Percentiles rank a stretch among this genome's conserved stretches.
Conservation (phyloP, 257 asterid genomes). For the Jasminum sambac region DNA sequence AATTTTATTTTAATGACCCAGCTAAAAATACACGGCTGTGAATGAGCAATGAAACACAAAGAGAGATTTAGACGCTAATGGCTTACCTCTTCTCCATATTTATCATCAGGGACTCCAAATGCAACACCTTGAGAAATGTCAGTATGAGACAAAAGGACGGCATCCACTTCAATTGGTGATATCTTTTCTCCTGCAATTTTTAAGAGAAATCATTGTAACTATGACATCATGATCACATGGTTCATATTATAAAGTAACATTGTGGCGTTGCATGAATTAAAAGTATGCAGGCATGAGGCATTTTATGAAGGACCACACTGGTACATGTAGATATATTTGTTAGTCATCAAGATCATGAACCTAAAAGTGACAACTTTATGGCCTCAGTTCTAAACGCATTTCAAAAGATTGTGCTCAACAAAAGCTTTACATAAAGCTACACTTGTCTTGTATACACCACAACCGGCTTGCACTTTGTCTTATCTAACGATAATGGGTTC, state of each 20-base stretch:
- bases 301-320: not conserved
- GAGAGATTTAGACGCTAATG: not conserved
- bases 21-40: not conserved
- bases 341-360: not conserved
- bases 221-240: not conserved
- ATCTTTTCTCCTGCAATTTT: conserved; percentile 81
- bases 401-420: not conserved
- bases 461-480: not conserved
- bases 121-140: conserved; percentile 87
- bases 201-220: conserved; percentile 3
- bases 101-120: conserved; percentile 94
- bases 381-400: not conserved
- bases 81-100: conserved; percentile 94
- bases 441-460: not conserved
- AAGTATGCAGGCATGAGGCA: not conserved
- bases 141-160: conserved; percentile 82
- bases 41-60: not conserved
- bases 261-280: not conserved
- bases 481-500: not conserved
- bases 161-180: conserved; percentile 95
- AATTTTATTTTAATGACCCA: conserved; percentile 5
- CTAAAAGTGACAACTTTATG: not conserved
- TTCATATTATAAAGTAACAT: conserved; percentile 4
- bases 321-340: not conserved
- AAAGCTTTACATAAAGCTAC: not conserved